These are phyloP conservation scores for Penicillium vulpinum DNA, from an alignment of 2,329 filamentous ascomycete genomes.

Conservation along the genomic window DNA sequence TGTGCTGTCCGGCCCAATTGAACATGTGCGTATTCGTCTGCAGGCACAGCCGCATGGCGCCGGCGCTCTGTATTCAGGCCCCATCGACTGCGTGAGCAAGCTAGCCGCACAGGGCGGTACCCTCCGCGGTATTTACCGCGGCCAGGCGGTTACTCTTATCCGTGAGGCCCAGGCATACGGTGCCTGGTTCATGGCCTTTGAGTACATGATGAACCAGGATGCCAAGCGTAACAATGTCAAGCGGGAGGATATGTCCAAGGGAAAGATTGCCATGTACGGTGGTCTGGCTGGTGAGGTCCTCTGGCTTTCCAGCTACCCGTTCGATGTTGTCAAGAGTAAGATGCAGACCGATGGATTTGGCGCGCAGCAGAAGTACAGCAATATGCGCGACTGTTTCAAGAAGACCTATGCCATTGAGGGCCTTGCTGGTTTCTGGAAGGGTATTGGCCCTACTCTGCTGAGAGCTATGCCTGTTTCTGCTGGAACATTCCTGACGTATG, in stretches of 20 bases:
- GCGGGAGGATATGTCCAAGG: slow-evolving; percentile 74
- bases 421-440: slow-evolving; percentile 86
- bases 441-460: slow-evolving; percentile 82
- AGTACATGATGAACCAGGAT: slow-evolving; percentile 93
- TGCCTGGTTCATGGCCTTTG: slow-evolving; percentile 90
- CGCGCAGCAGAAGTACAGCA: slow-evolving; percentile 66
- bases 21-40: slow-evolving; percentile 92
- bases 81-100: slow-evolving; percentile 87
- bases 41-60: slow-evolving; percentile 94
- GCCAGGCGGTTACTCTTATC: slow-evolving; percentile 78
- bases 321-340: slow-evolving; percentile 98
- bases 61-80: slow-evolving; percentile 74
- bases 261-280: slow-evolving; percentile 89
- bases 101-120: slow-evolving; percentile 69
- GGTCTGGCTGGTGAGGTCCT: slow-evolving; percentile 90
- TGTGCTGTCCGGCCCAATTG: slow-evolving; percentile 84
- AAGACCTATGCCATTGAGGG: slow-evolving; percentile 80
- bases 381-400: slow-evolving; percentile 85
- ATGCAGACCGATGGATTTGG: slow-evolving; percentile 98
- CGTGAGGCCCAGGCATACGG: slow-evolving; percentile 95
- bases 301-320: slow-evolving; percentile 90
- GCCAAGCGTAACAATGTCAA: slow-evolving; percentile 72
- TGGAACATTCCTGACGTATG: slow-evolving; percentile 85
- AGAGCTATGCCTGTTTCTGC: slow-evolving; percentile 97
- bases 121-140: slow-evolving; percentile 76